Evolutionary conservation across 441 rosid species (phyloP).

Genomic region (Iberis amara): DNA sequence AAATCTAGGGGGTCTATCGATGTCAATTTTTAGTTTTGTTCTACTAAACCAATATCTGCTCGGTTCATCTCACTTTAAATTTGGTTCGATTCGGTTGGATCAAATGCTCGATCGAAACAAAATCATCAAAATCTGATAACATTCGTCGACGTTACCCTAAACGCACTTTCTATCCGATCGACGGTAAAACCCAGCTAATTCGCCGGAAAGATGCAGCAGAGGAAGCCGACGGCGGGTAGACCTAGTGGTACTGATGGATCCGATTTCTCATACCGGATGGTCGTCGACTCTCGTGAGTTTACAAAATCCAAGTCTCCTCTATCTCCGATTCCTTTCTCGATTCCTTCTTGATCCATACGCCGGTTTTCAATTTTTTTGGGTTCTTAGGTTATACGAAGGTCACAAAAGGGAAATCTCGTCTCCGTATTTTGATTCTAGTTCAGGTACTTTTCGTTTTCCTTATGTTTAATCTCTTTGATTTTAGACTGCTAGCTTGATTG

Average conservation of each 20-base stretch:
- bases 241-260: constrained; percentile 81
- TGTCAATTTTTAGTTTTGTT: no score
- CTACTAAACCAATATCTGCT: no score
- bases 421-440: constrained; percentile 40
- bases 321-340: constrained; percentile 4
- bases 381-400: constrained; percentile 67
- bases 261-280: constrained; percentile 84
- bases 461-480: not conserved
- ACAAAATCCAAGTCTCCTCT: not conserved
- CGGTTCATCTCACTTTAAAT: no score
- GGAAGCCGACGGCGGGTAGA: constrained; percentile 40
- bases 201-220: constrained; percentile 46
- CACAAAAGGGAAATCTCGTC: constrained; percentile 54
- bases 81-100: no score
- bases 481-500: not conserved
- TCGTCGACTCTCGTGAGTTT: constrained; percentile 74
- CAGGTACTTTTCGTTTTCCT: constrained; percentile 42
- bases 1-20: no score
- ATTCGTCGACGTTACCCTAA: no score
- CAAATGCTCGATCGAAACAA: no score
- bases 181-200: not conserved
- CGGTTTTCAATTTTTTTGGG: not conserved
- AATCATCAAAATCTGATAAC: no score
- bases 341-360: not conserved
- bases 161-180: not conserved